phyloP scores from a whole-genome alignment of 2,329 filamentous ascomycete species.

The Aureobasidium sp. region DNA sequence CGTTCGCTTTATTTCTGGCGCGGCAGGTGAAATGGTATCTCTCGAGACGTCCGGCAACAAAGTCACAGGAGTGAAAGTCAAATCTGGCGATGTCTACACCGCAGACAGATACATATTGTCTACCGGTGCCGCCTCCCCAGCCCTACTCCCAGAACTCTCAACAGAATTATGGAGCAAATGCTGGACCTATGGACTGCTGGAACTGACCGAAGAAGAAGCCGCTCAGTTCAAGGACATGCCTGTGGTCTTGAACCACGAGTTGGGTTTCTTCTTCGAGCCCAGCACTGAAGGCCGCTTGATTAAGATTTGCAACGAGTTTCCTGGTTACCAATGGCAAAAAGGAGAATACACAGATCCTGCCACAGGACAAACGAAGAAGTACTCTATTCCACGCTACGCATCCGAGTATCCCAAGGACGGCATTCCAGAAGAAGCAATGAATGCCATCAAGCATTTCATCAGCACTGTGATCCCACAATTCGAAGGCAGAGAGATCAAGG shows the following conservation, averaged over 20 bases:
- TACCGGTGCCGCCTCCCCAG: slow-evolving; percentile 43
- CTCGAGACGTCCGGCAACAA: slow-evolving; percentile 33
- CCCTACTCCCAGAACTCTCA: slow-evolving; percentile 43
- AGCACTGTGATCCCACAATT: slow-evolving; percentile 42
- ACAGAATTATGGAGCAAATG: slow-evolving; percentile 46
- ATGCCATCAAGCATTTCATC: slow-evolving; percentile 7
- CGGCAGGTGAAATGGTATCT: slow-evolving; percentile 32
- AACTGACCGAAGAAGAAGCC: slow-evolving; percentile 41
- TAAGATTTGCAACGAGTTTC: slow-evolving; percentile 51
- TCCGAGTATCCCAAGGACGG: slow-evolving; percentile 5
- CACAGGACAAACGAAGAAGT: slow-evolving; percentile 3
- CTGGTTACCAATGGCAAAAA: slow-evolving; percentile 37
- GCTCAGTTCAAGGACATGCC: slow-evolving; percentile 42
- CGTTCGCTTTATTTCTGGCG: slow-evolving; percentile 41
- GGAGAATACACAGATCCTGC: slow-evolving; percentile 4
- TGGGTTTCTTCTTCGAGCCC: slow-evolving; percentile 46
- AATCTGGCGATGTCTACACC: slow-evolving; percentile 34
- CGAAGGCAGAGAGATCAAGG: slow-evolving; percentile 41
- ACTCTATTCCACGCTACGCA: slow-evolving; percentile 11
- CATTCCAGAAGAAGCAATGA: slow-evolving; percentile 15
- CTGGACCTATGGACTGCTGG: slow-evolving; percentile 49
- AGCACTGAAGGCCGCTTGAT: slow-evolving; percentile 39
- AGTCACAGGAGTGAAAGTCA: slow-evolving; percentile 38
- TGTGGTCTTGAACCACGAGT: slow-evolving; percentile 42
- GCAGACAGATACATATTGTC: slow-evolving; percentile 44